Percentiles rank a stretch among this genome's conserved stretches.
Evolutionary conservation across 768 basidiomycete genomes (phyloP).

Genomic region (Termitomyces sp.): DNA sequence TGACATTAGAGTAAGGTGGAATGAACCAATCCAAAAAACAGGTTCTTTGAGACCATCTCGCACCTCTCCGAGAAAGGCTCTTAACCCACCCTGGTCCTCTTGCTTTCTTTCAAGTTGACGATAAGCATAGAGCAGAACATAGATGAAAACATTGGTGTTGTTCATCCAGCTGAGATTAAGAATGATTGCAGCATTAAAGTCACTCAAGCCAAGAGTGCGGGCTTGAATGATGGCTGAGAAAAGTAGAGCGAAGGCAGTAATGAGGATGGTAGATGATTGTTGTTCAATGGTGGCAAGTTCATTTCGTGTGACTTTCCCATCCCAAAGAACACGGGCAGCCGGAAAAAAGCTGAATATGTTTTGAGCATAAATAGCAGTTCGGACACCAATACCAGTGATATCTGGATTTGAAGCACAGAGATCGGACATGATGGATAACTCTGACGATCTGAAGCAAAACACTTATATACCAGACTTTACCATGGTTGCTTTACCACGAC

Average conservation of each 20-base stretch:
- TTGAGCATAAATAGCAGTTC: neutral
- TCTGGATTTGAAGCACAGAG: neutral
- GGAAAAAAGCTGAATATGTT: neutral
- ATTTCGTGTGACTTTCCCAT: neutral
- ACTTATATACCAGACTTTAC: no score
- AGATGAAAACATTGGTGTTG: neutral
- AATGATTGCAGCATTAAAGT: neutral
- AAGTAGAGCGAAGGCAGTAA: neutral
- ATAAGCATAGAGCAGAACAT: neutral
- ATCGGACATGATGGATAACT: neutral
- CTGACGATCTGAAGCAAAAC: neutral
- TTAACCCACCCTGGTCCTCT: neutral
- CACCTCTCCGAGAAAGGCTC: neutral
- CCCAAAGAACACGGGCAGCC: neutral
- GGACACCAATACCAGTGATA: neutral
- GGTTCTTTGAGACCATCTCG: neutral
- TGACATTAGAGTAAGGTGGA: neutral
- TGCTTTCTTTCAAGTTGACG: neutral
- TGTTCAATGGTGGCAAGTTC: neutral
- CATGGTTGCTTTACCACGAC: no score
- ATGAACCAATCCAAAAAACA: neutral
- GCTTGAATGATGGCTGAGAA: neutral
- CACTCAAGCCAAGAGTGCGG: neutral
- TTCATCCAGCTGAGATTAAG: no score
- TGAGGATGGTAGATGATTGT: neutral